Evolutionary conservation across 2,329 filamentous ascomycete species (phyloP).

Genomic region (Cercospora brassicicola): DNA sequence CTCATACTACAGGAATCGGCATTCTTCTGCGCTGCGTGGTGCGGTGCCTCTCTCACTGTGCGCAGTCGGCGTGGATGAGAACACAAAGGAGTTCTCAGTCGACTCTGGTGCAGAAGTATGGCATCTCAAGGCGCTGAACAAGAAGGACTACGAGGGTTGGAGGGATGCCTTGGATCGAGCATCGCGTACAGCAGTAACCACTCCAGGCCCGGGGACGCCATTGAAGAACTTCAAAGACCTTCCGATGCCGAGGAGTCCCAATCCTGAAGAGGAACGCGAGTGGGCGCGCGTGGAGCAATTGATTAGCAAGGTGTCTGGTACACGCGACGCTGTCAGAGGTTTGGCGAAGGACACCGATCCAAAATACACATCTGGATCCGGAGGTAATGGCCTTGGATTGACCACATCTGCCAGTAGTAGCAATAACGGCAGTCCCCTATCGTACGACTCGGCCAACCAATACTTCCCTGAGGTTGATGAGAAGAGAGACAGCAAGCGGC

Average conservation of each 20-base stretch:
- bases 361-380: slow-evolving; percentile 51
- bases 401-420: slow-evolving; percentile 33
- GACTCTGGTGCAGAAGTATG: slow-evolving; percentile 96
- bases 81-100: slow-evolving; percentile 87
- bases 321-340: slow-evolving; percentile 81
- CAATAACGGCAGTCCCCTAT: slow-evolving; percentile 41
- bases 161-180: slow-evolving; percentile 80
- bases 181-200: slow-evolving; percentile 30
- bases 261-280: slow-evolving; percentile 68
- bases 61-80: slow-evolving; percentile 84
- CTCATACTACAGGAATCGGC: slow-evolving; percentile 93
- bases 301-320: slow-evolving; percentile 81
- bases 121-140: slow-evolving; percentile 82
- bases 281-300: slow-evolving; percentile 85
- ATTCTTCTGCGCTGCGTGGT: slow-evolving; percentile 86
- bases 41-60: slow-evolving; percentile 90
- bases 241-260: slow-evolving; percentile 22
- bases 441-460: slow-evolving; percentile 47
- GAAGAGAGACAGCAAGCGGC: slow-evolving; percentile 57
- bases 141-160: slow-evolving; percentile 86
- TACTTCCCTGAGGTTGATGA: slow-evolving; percentile 39
- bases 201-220: slow-evolving; percentile 32
- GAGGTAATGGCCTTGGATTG: slow-evolving; percentile 40
- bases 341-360: slow-evolving; percentile 81
- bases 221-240: slow-evolving; percentile 27